A percentile compares a stretch with the other conserved stretches of the same genome.
These are phyloP conservation scores for Hyaloscypha finlandica DNA, from an alignment of 495 filamentous ascomycete species.

Conservation along the genomic window DNA sequence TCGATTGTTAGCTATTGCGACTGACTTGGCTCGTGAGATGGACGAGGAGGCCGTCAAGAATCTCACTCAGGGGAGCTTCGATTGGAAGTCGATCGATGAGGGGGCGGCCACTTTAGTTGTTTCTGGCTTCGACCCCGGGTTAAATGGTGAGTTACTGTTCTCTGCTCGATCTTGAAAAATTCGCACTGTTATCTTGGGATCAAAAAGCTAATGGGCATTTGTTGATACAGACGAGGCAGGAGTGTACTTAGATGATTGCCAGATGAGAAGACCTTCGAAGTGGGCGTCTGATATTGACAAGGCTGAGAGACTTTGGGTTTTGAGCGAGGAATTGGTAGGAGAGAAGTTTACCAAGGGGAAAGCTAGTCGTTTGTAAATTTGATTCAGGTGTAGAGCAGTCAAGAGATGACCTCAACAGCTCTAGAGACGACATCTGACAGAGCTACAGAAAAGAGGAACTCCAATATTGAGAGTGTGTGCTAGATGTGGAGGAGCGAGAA, in stretches of 20 bases:
- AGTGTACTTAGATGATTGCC: slow-evolving; percentile 28
- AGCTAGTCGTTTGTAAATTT: slow-evolving; percentile 7
- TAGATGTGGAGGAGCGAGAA: no score
- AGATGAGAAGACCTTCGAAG: slow-evolving; percentile 17
- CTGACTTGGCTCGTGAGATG: slow-evolving; percentile 14
- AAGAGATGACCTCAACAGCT: neutral
- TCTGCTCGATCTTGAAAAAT: neutral
- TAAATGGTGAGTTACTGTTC: slow-evolving; percentile 16
- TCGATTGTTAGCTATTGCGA: slow-evolving; percentile 20
- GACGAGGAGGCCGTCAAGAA: neutral
- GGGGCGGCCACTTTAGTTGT: slow-evolving; percentile 28
- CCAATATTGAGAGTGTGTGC: no score
- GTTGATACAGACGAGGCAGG: slow-evolving; percentile 11
- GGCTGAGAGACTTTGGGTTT: slow-evolving; percentile 46
- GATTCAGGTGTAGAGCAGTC: neutral
- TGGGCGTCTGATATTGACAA: slow-evolving; percentile 33
- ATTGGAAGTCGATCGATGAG: slow-evolving; percentile 22
- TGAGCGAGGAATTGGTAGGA: slow-evolving; percentile 51
- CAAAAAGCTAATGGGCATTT: neutral
- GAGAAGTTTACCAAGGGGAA: slow-evolving; percentile 38
- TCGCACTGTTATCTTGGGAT: no score
- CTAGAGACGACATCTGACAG: no score
- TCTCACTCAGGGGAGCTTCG: neutral
- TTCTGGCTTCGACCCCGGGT: slow-evolving; percentile 24
- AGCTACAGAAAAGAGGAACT: no score